phyloP scores from a whole-genome alignment of 2,329 filamentous ascomycete genomes.

The Fusarium burgessii region DNA sequence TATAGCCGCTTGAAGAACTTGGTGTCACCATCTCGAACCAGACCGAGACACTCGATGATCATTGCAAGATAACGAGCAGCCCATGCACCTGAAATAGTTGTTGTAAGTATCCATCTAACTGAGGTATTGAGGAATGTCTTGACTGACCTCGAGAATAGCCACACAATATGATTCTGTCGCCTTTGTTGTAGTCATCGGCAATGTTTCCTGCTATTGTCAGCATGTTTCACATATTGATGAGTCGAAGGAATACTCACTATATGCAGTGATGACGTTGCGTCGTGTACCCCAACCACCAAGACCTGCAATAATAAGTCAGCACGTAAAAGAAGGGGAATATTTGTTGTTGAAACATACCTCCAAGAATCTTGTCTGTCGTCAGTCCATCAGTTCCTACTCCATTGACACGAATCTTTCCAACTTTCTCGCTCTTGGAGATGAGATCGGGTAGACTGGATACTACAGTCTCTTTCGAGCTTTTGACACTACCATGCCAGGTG shows the following conservation, averaged over 20 bases:
- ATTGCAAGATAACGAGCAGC: not conserved
- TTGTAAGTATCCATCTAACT: rapidly evolving
- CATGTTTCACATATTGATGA: not conserved
- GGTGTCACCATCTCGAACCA: rapidly evolving
- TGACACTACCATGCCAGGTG: not conserved
- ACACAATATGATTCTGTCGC: not conserved
- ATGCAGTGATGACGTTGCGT: not conserved
- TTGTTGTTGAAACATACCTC: not conserved
- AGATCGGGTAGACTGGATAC: not conserved
- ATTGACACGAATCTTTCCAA: not conserved
- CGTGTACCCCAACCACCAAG: not conserved
- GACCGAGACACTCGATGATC: not conserved
- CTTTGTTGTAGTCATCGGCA: not conserved
- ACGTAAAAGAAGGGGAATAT: not conserved
- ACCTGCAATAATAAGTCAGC: not conserved
- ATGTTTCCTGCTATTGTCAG: not conserved
- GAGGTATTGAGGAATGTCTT: not conserved
- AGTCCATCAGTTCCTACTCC: not conserved
- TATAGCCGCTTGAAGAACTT: not conserved
- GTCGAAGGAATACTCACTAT: not conserved
- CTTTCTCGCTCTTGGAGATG: rapidly evolving
- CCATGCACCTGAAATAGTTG: not conserved
- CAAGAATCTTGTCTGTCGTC: not conserved
- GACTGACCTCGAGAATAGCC: not conserved
- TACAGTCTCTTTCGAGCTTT: not conserved